phyloP scores from a whole-genome alignment of 2,329 filamentous ascomycete genomes.

The Diplodia intermedia region DNA sequence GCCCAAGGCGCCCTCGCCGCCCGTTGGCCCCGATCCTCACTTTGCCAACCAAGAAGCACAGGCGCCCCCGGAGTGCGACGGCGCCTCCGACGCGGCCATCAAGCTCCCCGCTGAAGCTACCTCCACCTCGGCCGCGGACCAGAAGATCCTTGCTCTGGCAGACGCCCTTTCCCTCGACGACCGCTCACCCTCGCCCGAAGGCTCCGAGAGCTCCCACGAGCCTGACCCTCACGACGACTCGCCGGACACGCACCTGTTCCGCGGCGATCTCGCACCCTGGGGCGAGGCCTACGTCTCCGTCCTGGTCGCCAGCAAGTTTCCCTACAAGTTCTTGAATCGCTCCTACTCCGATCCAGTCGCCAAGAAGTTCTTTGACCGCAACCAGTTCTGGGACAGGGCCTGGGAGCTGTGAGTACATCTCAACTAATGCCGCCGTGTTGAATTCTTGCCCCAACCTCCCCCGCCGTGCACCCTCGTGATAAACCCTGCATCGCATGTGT shows the following conservation, averaged over 20 bases:
- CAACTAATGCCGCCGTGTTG: too few relatives aligned
- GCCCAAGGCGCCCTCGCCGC: conserved; percentile 1
- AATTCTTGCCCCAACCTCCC: too few relatives aligned
- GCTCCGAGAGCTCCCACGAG: conserved; percentile 20
- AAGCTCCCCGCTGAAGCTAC: background rate
- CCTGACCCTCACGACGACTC: background rate
- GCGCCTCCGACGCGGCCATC: background rate
- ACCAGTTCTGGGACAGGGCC: conserved; percentile 63
- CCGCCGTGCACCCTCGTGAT: background rate
- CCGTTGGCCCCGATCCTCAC: background rate
- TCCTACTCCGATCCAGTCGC: conserved; percentile 55
- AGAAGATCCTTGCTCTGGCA: conserved; percentile 3
- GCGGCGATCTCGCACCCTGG: conserved; percentile 20
- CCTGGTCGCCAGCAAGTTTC: conserved; percentile 62
- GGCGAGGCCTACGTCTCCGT: conserved; percentile 49
- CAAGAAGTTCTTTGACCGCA: conserved; percentile 63
- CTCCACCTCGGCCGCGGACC: background rate
- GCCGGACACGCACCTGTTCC: background rate
- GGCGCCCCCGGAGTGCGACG: conserved; percentile 1
- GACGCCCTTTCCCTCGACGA: conserved; percentile 9
- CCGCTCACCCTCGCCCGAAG: background rate
- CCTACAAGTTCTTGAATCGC: conserved; percentile 64
- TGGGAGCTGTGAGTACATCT: conserved; percentile 77
- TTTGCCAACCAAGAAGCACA: conserved; percentile 1
- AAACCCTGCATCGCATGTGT: background rate